A percentile compares a stretch with the other conserved stretches of the same genome.
These are phyloP conservation scores for Beta lomatogona DNA, from an alignment of 179 eudicot genomes.

Conservation along the genomic window DNA sequence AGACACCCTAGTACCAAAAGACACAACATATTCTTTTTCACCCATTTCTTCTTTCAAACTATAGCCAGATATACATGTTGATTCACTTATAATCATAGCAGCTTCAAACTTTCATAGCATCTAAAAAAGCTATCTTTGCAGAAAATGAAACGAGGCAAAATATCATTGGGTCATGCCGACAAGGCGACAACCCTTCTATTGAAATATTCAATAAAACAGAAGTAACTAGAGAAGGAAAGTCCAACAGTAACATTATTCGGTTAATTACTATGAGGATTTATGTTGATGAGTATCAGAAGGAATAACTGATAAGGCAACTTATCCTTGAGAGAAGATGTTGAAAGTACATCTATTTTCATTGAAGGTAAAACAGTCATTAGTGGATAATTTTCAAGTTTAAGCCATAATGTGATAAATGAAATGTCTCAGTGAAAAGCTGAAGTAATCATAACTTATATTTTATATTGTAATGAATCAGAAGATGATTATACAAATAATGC, in stretches of 20 bases:
- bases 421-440: background rate
- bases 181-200: background rate
- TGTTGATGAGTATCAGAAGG: background rate
- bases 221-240: background rate
- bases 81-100: background rate
- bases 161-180: background rate
- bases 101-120: background rate
- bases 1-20: background rate
- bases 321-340: background rate
- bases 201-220: background rate
- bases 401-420: background rate
- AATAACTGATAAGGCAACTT: slow-evolving; percentile 4
- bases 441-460: background rate
- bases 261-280: background rate
- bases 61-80: background rate
- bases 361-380: background rate
- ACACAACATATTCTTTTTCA: background rate
- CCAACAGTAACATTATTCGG: background rate
- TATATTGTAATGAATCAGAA: slow-evolving; percentile 1
- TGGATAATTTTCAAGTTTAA: background rate
- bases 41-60: background rate
- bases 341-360: background rate
- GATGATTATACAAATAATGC: background rate
- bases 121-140: background rate
- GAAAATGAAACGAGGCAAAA: background rate